Conservation (phyloP, 441 rosid species). For the Populus hybrid region DNA sequence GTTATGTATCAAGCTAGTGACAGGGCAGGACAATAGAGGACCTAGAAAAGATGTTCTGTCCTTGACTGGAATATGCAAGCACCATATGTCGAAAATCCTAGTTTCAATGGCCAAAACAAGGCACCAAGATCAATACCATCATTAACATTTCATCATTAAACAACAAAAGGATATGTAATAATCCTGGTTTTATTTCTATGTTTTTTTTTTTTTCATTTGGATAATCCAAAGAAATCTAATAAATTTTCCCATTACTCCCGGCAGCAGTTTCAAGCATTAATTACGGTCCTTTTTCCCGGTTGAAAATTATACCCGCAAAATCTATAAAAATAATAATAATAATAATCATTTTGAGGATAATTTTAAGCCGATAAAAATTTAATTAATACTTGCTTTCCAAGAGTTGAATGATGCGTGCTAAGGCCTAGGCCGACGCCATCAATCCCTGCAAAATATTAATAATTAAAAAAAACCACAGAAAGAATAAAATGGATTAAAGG, state of each 20-base stretch:
- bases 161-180: too few species aligned
- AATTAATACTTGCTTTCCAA: slow-evolving; percentile 55
- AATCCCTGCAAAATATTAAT: slow-evolving; percentile 48
- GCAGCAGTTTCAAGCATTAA: too few species aligned
- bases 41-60: slow-evolving; percentile 78
- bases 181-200: too few species aligned
- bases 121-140: background rate
- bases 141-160: background rate
- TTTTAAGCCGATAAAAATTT: too few species aligned
- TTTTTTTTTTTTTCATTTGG: too few species aligned
- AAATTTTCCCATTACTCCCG: background rate
- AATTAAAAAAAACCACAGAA: background rate
- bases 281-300: background rate
- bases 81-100: slow-evolving; percentile 83
- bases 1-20: background rate
- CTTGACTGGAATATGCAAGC: slow-evolving; percentile 80
- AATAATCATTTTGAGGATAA: too few species aligned
- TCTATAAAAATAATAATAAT: too few species aligned
- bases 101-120: slow-evolving; percentile 11
- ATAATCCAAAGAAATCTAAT: background rate
- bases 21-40: slow-evolving; percentile 14
- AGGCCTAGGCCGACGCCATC: slow-evolving; percentile 90
- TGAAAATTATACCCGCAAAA: background rate
- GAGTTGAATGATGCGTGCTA: slow-evolving; percentile 53
- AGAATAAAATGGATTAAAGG: background rate